These are phyloP conservation scores for Penicillium argentinense DNA, from an alignment of 495 filamentous ascomycete genomes.

Conservation along the genomic window DNA sequence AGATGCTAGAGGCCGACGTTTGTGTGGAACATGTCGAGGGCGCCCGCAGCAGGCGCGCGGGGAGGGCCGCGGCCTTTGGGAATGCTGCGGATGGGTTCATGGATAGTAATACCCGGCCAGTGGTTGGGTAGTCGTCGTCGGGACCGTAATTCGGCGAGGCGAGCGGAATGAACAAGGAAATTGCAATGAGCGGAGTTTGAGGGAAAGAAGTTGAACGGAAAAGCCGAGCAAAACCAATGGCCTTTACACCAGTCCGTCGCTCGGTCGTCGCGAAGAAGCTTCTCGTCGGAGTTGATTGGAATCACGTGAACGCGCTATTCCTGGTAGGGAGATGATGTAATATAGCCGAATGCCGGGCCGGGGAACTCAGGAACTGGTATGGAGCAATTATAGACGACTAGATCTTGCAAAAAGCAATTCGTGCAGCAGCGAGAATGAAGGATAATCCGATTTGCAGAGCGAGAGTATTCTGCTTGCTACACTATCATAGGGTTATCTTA, in stretches of 20 bases:
- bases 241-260: conserved; percentile 2
- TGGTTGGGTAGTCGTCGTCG: conserved; percentile 13
- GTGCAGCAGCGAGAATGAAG: too few relatives aligned
- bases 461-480: too few relatives aligned
- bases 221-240: conserved; percentile 14
- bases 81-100: conserved; percentile 47
- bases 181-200: not conserved
- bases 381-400: too few relatives aligned
- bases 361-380: too few relatives aligned
- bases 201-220: conserved; percentile 13
- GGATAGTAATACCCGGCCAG: conserved; percentile 20
- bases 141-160: not conserved
- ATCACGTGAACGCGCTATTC: conserved; percentile 1
- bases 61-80: conserved; percentile 48
- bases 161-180: not conserved
- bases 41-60: conserved; percentile 43
- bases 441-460: too few relatives aligned
- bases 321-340: conserved; percentile 1
- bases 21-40: conserved; percentile 40
- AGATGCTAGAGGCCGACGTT: conserved; percentile 18
- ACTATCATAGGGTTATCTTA: too few relatives aligned
- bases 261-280: conserved; percentile 29
- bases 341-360: not conserved
- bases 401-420: too few relatives aligned
- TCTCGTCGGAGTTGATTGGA: conserved; percentile 15